A percentile compares a stretch with the other conserved stretches of the same genome.
Conservation (phyloP, 2,329 filamentous ascomycete genomes). For the Penicillium sp. region DNA sequence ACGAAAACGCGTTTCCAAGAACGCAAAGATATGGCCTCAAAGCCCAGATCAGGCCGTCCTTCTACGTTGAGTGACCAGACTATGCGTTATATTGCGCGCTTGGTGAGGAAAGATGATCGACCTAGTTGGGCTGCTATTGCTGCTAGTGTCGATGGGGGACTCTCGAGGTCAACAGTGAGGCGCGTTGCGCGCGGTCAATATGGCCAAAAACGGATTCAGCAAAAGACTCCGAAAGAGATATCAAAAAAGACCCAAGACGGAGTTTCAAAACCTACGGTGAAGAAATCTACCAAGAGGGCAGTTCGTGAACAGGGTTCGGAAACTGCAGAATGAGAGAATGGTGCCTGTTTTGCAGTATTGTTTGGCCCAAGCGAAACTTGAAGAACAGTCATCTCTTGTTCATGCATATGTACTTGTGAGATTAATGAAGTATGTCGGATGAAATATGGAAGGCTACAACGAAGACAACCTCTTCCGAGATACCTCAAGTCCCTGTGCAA, state of each 20-base stretch:
- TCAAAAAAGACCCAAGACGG: neutral
- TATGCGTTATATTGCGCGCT: neutral
- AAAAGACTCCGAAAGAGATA: neutral
- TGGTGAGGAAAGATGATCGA: neutral
- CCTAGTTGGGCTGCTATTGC: neutral
- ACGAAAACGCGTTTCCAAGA: neutral
- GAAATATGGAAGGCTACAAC: neutral
- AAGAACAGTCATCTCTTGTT: neutral
- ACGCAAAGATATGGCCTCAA: neutral
- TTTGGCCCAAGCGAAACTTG: neutral
- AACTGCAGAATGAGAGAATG: neutral
- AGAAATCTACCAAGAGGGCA: neutral
- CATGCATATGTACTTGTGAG: neutral
- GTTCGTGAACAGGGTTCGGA: neutral
- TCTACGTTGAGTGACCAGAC: neutral
- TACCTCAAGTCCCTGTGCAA: constrained; percentile 8
- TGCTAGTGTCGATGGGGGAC: neutral
- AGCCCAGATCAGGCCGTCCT: neutral
- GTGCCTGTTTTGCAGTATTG: neutral
- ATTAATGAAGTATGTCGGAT: too few species aligned
- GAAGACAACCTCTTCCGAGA: neutral
- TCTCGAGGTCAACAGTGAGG: neutral
- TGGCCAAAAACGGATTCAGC: neutral
- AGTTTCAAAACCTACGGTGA: rapidly evolving
- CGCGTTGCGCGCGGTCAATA: neutral